These are phyloP conservation scores for Irpex sp. DNA, from an alignment of 1,284 basidiomycete genomes.

Conservation along the genomic window DNA sequence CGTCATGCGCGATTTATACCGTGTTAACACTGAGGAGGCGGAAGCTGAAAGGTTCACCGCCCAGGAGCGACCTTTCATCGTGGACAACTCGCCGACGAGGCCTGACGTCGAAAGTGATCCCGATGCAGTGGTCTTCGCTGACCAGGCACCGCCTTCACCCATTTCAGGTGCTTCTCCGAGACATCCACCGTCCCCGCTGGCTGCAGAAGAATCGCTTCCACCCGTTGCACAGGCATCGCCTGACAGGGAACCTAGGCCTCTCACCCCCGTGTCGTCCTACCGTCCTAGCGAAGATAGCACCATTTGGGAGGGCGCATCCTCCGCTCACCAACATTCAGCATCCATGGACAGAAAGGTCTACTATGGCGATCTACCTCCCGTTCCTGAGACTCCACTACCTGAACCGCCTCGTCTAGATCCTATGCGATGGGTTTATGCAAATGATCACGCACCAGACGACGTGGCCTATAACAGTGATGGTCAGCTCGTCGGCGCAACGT, in stretches of 20 bases:
- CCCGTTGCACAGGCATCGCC: conserved; percentile 18
- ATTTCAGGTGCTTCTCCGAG: not conserved
- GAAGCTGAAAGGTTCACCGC: conserved; percentile 57
- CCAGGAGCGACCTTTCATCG: conserved; percentile 36
- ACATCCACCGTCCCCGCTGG: not conserved
- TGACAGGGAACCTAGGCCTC: not conserved
- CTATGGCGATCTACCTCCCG: conserved; percentile 47
- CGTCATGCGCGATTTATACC: conserved; percentile 30
- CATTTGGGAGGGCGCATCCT: conserved; percentile 51
- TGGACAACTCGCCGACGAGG: conserved; percentile 13
- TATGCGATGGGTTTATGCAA: conserved; percentile 55
- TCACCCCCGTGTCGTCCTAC: conserved; percentile 45
- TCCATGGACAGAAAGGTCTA: conserved; percentile 54
- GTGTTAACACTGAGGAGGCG: conserved; percentile 27
- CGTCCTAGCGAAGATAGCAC: conserved; percentile 50
- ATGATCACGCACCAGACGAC: conserved; percentile 77
- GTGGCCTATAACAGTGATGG: conserved; percentile 91
- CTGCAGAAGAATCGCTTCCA: conserved; percentile 22
- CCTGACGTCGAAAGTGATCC: conserved; percentile 1
- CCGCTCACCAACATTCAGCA: conserved; percentile 15
- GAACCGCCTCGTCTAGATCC: conserved; percentile 41
- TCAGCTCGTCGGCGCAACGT: conserved; percentile 85
- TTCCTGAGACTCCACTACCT: conserved; percentile 33
- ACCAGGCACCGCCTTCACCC: not conserved
- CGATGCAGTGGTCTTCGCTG: not conserved